phyloP scores from a whole-genome alignment of 2,329 filamentous ascomycete genomes.

The Exophiala sp. region DNA sequence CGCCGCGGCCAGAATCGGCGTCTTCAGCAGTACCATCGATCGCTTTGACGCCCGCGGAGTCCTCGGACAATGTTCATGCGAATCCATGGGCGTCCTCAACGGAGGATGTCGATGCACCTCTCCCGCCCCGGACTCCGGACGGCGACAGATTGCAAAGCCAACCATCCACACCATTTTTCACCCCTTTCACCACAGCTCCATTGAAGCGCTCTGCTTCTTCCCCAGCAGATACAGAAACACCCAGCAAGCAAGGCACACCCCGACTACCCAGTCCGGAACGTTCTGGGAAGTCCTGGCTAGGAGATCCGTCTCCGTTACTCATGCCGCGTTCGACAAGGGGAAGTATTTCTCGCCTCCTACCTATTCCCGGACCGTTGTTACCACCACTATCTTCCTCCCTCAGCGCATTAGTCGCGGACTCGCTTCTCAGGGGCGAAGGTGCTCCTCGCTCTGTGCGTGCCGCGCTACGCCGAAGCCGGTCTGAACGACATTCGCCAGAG shows the following conservation, averaged over 20 bases:
- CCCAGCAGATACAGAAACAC: slow-evolving; percentile 23
- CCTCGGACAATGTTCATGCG: slow-evolving; percentile 6
- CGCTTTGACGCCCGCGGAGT: slow-evolving; percentile 24
- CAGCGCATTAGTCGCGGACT: slow-evolving; percentile 62
- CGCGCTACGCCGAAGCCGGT: slow-evolving; percentile 18
- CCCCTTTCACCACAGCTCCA: slow-evolving; percentile 19
- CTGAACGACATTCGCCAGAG: slow-evolving; percentile 13
- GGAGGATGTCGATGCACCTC: slow-evolving; percentile 13
- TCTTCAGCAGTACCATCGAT: slow-evolving; percentile 26
- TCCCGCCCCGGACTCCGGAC: slow-evolving; percentile 19
- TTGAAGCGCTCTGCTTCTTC: slow-evolving; percentile 19
- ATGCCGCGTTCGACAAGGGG: slow-evolving; percentile 37
- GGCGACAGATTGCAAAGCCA: slow-evolving; percentile 4
- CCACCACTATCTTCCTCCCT: slow-evolving; percentile 59
- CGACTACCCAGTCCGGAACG: slow-evolving; percentile 21
- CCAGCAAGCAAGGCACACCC: slow-evolving; percentile 17
- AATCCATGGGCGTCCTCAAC: slow-evolving; percentile 22
- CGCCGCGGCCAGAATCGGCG: slow-evolving; percentile 10
- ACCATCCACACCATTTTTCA: slow-evolving; percentile 23
- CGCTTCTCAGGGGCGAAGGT: slow-evolving; percentile 56
- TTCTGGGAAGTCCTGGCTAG: slow-evolving; percentile 5
- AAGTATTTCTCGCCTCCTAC: slow-evolving; percentile 49
- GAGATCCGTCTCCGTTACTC: slow-evolving; percentile 28
- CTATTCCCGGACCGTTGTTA: slow-evolving; percentile 55
- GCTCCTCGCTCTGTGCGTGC: slow-evolving; percentile 17